Percentiles rank a stretch among this genome's conserved stretches.
Conservation (phyloP, 306 rosid species). For the Rubus parviflorus region DNA sequence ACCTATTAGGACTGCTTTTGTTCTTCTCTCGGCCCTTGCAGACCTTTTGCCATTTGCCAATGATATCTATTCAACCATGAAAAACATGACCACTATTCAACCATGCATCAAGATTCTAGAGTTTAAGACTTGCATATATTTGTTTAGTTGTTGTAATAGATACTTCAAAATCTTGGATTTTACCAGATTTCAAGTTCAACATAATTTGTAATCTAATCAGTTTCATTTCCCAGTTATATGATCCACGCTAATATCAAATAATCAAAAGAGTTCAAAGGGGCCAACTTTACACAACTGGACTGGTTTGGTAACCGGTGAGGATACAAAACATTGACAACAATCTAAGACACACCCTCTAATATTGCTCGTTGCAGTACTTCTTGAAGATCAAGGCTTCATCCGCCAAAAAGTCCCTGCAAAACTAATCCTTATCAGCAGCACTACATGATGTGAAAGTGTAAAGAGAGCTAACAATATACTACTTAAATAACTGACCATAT, state of each 20-base stretch:
- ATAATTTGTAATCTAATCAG: neutral
- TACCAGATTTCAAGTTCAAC: neutral
- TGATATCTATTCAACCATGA: neutral
- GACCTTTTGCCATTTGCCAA: neutral
- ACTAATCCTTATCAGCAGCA: conserved; percentile 18
- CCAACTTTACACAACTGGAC: conserved; percentile 25
- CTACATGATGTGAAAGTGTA: neutral
- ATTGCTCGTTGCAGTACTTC: conserved; percentile 73
- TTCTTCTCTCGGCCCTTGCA: neutral
- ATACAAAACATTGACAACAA: conserved; percentile 1
- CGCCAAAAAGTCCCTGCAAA: conserved; percentile 67
- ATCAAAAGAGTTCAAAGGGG: neutral
- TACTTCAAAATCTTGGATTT: neutral
- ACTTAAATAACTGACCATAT: conserved; percentile 51
- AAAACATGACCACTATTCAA: neutral
- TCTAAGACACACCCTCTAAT: neutral
- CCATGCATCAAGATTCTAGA: neutral
- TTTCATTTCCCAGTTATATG: conserved; percentile 3
- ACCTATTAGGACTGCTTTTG: neutral
- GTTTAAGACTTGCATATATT: neutral
- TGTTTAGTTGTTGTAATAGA: neutral
- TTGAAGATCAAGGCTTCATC: conserved; percentile 83
- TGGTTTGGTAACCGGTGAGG: neutral
- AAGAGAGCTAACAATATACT: conserved; percentile 5
- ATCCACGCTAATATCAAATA: conserved; percentile 10